Evolutionary conservation across 768 basidiomycete genomes (phyloP).

Genomic region (Lactifluus hygrophoroides): DNA sequence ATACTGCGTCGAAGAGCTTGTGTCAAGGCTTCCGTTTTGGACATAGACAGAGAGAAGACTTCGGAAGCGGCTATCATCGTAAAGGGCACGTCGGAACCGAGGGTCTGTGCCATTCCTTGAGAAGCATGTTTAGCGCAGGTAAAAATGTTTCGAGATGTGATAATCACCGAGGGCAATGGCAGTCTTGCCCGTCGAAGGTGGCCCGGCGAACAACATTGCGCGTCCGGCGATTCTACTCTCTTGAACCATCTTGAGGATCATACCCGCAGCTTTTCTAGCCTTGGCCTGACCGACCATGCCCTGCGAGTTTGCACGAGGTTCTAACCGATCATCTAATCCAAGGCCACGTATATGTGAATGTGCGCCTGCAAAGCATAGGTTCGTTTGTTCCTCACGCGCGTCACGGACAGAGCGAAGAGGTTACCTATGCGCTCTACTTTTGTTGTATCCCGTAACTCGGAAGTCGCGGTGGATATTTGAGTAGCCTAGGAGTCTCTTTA

Average conservation of each 20-base stretch:
- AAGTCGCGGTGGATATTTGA: slow-evolving; percentile 68
- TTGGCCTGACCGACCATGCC: slow-evolving; percentile 98
- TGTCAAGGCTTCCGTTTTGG: slow-evolving; percentile 95
- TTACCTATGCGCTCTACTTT: slow-evolving; percentile 90
- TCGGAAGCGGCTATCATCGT: slow-evolving; percentile 97
- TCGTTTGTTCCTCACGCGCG: slow-evolving; percentile 4
- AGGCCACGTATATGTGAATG: slow-evolving; percentile 95
- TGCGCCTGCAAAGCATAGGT: slow-evolving; percentile 43
- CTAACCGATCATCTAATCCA: slow-evolving; percentile 85
- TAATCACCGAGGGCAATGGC: slow-evolving; percentile 89
- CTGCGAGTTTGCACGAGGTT: slow-evolving; percentile 81
- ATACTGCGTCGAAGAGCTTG: slow-evolving; percentile 95
- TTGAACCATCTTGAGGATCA: slow-evolving; percentile 97
- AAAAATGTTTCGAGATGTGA: not conserved
- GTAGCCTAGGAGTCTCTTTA: slow-evolving; percentile 36
- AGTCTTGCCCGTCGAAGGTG: slow-evolving; percentile 95
- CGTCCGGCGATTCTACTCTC: slow-evolving; percentile 93
- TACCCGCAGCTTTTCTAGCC: slow-evolving; percentile 94
- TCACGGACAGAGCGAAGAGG: not conserved
- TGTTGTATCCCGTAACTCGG: slow-evolving; percentile 77
- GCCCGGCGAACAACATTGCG: slow-evolving; percentile 95
- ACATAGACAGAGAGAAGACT: slow-evolving; percentile 97
- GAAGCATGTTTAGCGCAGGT: not conserved
- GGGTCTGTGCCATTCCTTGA: slow-evolving; percentile 89
- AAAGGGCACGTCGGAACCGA: slow-evolving; percentile 93